A percentile compares a stretch with the other conserved stretches of the same genome.
phyloP scores from a whole-genome alignment of 257 asterid species.

The Capsicum baccatum region DNA sequence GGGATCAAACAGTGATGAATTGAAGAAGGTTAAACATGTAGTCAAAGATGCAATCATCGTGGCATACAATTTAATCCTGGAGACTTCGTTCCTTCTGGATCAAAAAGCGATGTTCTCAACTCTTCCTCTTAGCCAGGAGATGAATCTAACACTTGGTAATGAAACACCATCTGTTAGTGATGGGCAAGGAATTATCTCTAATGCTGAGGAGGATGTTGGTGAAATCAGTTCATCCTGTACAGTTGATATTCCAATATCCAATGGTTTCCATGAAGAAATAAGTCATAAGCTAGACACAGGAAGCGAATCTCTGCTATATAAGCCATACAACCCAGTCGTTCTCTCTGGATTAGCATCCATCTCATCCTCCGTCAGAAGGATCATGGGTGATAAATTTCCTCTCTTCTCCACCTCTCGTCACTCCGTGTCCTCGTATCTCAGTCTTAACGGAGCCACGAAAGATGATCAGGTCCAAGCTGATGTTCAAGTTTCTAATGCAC shows the following conservation, averaged over 20 bases:
- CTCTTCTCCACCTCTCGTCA: conserved; percentile 50
- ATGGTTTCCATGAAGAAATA: conserved; percentile 49
- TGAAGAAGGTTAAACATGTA: conserved; percentile 83
- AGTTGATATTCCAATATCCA: conserved; percentile 54
- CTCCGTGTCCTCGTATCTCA: conserved; percentile 38
- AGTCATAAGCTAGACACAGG: conserved; percentile 38
- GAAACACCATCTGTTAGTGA: conserved; percentile 37
- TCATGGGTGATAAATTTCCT: conserved; percentile 71
- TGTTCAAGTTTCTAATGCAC: conserved; percentile 46
- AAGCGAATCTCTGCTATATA: conserved; percentile 52
- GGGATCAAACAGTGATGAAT: conserved; percentile 81
- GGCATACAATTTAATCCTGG: conserved; percentile 97
- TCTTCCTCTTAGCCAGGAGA: conserved; percentile 54
- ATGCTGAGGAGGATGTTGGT: conserved; percentile 40
- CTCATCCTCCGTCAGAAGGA: conserved; percentile 64
- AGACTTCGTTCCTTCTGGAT: conserved; percentile 87
- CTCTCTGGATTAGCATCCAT: conserved; percentile 64
- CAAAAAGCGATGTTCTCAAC: conserved; percentile 90
- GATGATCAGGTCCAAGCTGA: conserved; percentile 43
- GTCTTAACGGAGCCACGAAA: conserved; percentile 38
- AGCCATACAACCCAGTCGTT: conserved; percentile 54
- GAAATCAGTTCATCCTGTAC: conserved; percentile 34
- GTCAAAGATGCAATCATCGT: conserved; percentile 86
- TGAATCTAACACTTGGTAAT: conserved; percentile 47
- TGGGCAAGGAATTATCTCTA: conserved; percentile 40